Percentiles rank a stretch among this genome's conserved stretches.
Evolutionary conservation across 495 filamentous ascomycete genomes (phyloP).

Genomic region (Xylaria nigripes): DNA sequence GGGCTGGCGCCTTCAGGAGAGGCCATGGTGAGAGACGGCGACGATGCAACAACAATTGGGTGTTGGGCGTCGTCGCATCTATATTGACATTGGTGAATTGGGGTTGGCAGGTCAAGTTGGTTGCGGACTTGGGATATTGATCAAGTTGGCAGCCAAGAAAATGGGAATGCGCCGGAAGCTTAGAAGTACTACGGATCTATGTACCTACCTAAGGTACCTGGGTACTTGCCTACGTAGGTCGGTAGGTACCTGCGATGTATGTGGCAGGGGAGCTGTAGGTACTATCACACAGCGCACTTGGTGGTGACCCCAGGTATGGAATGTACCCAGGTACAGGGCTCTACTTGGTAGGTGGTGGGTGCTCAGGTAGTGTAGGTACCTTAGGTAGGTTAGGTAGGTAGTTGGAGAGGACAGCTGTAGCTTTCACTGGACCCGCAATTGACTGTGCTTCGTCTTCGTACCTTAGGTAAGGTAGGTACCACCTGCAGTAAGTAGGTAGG

Average conservation of each 20-base stretch:
- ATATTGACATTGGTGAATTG: slow-evolving; percentile 6
- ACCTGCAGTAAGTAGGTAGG: too few species aligned
- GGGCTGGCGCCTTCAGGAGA: slow-evolving; percentile 18
- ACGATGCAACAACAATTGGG: slow-evolving; percentile 13
- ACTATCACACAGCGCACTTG: neutral
- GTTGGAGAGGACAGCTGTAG: slow-evolving; percentile 25
- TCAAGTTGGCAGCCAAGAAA: neutral
- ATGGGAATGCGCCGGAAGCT: neutral
- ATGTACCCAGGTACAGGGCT: neutral
- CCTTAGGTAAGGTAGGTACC: neutral
- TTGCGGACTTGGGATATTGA: neutral
- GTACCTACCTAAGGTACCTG: neutral
- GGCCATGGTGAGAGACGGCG: slow-evolving; percentile 21
- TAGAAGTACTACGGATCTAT: neutral
- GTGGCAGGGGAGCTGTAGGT: neutral
- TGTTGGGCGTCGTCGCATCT: slow-evolving; percentile 21
- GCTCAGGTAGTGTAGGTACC: too few species aligned
- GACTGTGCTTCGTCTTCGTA: neutral
- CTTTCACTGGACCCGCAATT: slow-evolving; percentile 20
- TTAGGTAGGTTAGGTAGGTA: neutral
- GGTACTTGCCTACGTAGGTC: neutral
- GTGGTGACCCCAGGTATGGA: neutral
- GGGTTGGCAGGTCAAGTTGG: slow-evolving; percentile 5
- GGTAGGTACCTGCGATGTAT: neutral
- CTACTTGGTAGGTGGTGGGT: neutral